phyloP scores from a whole-genome alignment of 2,329 filamentous ascomycete species.

The Trichoderma atroviride region DNA sequence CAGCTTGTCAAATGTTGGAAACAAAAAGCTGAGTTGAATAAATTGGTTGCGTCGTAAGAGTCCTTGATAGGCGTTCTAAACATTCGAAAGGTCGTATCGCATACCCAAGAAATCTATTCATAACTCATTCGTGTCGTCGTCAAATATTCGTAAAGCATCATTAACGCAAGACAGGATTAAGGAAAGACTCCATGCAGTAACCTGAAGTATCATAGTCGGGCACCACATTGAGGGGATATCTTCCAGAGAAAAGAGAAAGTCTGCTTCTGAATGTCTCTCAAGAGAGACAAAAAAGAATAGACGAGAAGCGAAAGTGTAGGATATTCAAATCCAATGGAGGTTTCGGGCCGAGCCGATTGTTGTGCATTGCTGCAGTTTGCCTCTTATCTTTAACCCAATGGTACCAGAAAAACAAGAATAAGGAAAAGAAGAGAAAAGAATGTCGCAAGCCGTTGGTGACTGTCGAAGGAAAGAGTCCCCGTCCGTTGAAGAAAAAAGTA shows the following conservation, averaged over 20 bases:
- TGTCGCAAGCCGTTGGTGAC: constrained; percentile 51
- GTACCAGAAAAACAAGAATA: constrained; percentile 33
- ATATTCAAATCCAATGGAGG: constrained; percentile 46
- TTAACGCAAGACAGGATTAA: constrained; percentile 50
- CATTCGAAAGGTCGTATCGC: constrained; percentile 39
- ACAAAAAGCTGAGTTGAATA: constrained; percentile 36
- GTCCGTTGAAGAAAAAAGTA: constrained; percentile 53
- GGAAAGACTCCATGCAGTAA: constrained; percentile 45
- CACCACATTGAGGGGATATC: constrained; percentile 30
- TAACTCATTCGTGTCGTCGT: constrained; percentile 43
- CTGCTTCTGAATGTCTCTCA: constrained; percentile 39
- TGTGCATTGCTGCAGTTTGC: constrained; percentile 66
- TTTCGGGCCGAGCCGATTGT: constrained; percentile 53
- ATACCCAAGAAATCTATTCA: constrained; percentile 28
- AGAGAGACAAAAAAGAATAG: constrained; percentile 36
- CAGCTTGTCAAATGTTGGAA: constrained; percentile 19
- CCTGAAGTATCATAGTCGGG: constrained; percentile 27
- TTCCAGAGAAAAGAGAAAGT: constrained; percentile 26
- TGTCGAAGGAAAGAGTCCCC: constrained; percentile 42
- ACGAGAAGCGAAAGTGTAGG: constrained; percentile 37
- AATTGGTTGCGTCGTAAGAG: constrained; percentile 32
- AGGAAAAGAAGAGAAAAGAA: constrained; percentile 36
- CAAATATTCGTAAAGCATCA: constrained; percentile 49
- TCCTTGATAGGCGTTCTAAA: constrained; percentile 35
- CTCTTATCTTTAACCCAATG: constrained; percentile 54